Evolutionary conservation across 805 yeast genomes (phyloP).

Genomic region (Cyberlindnera mrakii): DNA sequence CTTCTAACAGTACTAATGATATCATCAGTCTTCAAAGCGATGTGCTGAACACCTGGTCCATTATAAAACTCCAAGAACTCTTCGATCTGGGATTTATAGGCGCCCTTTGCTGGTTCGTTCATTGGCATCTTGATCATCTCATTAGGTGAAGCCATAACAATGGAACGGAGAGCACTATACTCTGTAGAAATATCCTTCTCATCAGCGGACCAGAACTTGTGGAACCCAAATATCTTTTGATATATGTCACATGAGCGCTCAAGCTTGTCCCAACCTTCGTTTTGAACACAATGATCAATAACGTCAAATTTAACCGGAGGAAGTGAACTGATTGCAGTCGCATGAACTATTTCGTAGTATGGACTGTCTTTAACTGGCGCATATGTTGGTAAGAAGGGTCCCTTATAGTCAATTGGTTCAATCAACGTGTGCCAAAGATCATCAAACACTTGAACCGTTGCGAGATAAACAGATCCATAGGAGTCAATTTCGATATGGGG

Average conservation of each 20-base stretch:
- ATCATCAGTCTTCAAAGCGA: constrained; percentile 61
- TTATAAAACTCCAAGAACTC: constrained; percentile 69
- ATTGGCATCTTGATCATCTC: constrained; percentile 73
- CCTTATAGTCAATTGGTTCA: constrained; percentile 31
- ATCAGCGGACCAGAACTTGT: constrained; percentile 79
- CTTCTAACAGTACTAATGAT: constrained; percentile 50
- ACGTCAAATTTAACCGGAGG: constrained; percentile 34
- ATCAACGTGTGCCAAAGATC: constrained; percentile 69
- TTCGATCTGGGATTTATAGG: constrained; percentile 68
- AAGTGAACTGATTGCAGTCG: constrained; percentile 8
- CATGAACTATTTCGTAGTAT: not conserved
- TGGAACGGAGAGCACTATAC: constrained; percentile 62
- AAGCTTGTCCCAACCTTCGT: constrained; percentile 67
- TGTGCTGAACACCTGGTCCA: constrained; percentile 84
- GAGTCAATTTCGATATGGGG: constrained; percentile 32
- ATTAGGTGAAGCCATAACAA: constrained; percentile 68
- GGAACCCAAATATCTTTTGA: constrained; percentile 62
- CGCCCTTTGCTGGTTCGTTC: constrained; percentile 75
- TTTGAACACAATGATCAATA: constrained; percentile 81
- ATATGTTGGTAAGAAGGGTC: constrained; percentile 49
- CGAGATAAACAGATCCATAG: constrained; percentile 45
- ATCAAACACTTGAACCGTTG: constrained; percentile 48
- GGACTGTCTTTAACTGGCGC: constrained; percentile 2
- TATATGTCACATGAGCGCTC: constrained; percentile 52
- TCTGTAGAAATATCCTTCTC: constrained; percentile 69